phyloP scores from a whole-genome alignment of 2,329 filamentous ascomycete species.

The Truncatella angustata region DNA sequence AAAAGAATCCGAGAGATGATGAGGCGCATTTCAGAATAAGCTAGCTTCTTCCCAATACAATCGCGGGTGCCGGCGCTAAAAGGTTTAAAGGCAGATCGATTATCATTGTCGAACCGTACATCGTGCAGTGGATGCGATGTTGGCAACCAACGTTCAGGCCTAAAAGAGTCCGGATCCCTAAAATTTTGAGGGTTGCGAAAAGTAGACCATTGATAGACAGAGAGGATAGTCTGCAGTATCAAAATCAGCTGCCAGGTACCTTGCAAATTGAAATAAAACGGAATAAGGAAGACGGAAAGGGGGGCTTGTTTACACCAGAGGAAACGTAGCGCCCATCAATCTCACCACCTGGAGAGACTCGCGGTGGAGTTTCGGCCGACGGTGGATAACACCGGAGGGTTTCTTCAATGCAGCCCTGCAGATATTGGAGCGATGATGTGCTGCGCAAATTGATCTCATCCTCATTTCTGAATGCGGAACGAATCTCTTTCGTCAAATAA shows the following conservation, averaged over 20 bases:
- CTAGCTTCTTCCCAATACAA: conserved; percentile 23
- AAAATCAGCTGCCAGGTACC: too few relatives aligned
- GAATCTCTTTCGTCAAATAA: not conserved
- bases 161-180: not conserved
- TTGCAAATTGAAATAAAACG: too few relatives aligned
- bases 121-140: not conserved
- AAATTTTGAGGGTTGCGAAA: too few relatives aligned
- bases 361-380: not conserved
- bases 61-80: conserved; percentile 17
- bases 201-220: too few relatives aligned
- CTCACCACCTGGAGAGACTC: too few relatives aligned
- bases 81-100: conserved; percentile 11
- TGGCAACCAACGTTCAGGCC: not conserved
- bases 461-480: not conserved
- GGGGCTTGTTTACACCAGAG: too few relatives aligned
- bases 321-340: too few relatives aligned
- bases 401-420: conserved; percentile 2
- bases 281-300: too few relatives aligned
- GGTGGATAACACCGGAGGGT: conserved; percentile 5
- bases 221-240: too few relatives aligned
- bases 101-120: conserved; percentile 11
- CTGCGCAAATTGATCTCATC: not conserved
- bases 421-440: not conserved
- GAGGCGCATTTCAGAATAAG: conserved; percentile 33
- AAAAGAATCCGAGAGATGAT: conserved; percentile 33